Conservation (phyloP, 441 rosid species). For the Pelargonium myrrhifolium region DNA sequence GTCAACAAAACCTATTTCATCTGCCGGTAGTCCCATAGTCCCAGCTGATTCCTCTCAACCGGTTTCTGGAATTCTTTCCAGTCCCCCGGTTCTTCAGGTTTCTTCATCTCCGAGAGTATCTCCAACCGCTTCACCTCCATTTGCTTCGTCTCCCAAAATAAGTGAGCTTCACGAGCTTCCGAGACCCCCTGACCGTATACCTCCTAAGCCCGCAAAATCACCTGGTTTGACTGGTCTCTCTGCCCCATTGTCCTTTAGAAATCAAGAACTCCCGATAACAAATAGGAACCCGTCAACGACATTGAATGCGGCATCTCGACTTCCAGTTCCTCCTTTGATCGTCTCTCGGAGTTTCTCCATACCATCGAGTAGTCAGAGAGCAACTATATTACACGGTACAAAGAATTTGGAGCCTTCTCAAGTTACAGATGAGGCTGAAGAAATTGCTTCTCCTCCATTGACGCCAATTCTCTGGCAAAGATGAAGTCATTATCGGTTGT, state of each 20-base stretch:
- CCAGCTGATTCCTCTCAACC: conserved; percentile 37
- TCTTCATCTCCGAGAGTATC: conserved; percentile 62
- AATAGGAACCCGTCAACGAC: conserved; percentile 32
- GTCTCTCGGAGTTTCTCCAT: conserved; percentile 78
- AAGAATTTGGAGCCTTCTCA: conserved; percentile 38
- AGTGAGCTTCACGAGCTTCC: conserved; percentile 95
- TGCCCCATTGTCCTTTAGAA: conserved; percentile 66
- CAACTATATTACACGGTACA: conserved; percentile 39
- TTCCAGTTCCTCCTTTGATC: conserved; percentile 60
- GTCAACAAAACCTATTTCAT: conserved; percentile 38
- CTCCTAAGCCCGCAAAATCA: conserved; percentile 51
- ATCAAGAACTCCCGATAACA: conserved; percentile 42
- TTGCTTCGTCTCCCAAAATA: conserved; percentile 64
- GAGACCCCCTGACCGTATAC: conserved; percentile 60
- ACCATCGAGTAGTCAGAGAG: conserved; percentile 79
- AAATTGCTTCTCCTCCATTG: conserved; percentile 64
- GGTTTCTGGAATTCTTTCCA: conserved; percentile 40
- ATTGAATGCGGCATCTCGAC: conserved; percentile 53
- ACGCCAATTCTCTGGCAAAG: conserved; percentile 56
- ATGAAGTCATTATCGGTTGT: conserved; percentile 30
- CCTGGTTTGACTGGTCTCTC: conserved; percentile 55
- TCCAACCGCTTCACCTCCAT: conserved; percentile 82
- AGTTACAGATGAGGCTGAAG: conserved; percentile 33
- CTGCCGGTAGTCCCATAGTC: conserved; percentile 40
- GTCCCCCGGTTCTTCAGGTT: conserved; percentile 35